phyloP scores from a whole-genome alignment of 495 filamentous ascomycete species.

The Aspergillus nanangensis region DNA sequence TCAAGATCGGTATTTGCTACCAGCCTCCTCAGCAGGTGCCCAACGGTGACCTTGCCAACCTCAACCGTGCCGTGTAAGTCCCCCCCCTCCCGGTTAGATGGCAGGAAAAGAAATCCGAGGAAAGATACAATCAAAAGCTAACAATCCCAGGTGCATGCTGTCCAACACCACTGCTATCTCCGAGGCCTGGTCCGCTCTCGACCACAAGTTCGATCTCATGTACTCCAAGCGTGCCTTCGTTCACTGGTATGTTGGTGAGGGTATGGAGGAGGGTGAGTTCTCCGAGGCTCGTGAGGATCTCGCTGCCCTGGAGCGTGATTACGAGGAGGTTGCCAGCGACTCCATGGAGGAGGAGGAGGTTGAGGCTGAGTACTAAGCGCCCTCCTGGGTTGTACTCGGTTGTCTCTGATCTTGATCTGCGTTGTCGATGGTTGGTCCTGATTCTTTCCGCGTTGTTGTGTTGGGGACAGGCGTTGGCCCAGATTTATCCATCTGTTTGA shows the following conservation, averaged over 20 bases:
- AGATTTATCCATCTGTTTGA: conserved; percentile 21
- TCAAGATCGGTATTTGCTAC: conserved; percentile 99
- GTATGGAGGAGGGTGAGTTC: conserved; percentile 99
- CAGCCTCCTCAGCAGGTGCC: conserved; percentile 93
- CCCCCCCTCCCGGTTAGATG: not conserved
- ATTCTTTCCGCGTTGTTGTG: conserved; percentile 19
- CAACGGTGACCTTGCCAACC: conserved; percentile 94
- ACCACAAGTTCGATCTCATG: conserved; percentile 99
- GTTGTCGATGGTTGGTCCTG: conserved; percentile 4
- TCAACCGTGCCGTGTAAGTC: conserved; percentile 94
- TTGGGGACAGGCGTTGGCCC: conserved; percentile 23
- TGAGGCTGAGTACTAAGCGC: conserved; percentile 93
- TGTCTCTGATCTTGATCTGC: conserved; percentile 4
- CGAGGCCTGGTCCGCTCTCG: conserved; percentile 96
- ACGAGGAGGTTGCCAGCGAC: conserved; percentile 98
- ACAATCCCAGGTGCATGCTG: conserved; percentile 76
- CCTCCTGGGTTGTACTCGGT: no score
- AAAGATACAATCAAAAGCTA: conserved; percentile 9
- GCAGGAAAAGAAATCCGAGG: not conserved
- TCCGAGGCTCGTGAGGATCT: conserved; percentile 98
- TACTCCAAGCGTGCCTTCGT: conserved; percentile 99
- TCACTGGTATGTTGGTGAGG: conserved; percentile 99
- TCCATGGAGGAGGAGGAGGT: conserved; percentile 82
- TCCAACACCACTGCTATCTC: conserved; percentile 99
- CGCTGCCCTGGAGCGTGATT: conserved; percentile 96